phyloP scores from a whole-genome alignment of 2,329 filamentous ascomycete genomes.

The Epicoccum sorghinum region DNA sequence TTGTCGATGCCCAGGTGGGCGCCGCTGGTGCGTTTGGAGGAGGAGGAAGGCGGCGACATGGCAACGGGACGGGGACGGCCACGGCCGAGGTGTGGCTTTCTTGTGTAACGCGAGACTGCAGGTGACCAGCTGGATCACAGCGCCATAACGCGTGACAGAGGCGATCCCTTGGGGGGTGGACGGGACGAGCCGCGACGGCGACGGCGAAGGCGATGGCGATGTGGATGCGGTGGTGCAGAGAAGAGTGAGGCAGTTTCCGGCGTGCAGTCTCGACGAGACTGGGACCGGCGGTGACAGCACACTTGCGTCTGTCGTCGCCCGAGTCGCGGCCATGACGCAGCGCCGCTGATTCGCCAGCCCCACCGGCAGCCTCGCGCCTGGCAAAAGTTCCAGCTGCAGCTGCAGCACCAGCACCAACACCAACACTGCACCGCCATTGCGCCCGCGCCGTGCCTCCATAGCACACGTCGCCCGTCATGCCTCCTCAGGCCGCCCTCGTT shows the following conservation, averaged over 20 bases:
- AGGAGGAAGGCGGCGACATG: conserved; percentile 25
- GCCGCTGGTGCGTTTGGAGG: conserved; percentile 41
- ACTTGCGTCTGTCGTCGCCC: background rate
- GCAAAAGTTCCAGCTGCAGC: conserved; percentile 13
- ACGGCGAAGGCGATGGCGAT: too few species aligned
- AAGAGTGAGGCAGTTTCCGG: too few species aligned
- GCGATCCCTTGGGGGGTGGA: too few species aligned
- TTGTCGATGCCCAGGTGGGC: conserved; percentile 51
- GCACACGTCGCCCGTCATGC: conserved; percentile 27
- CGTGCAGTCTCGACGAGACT: background rate
- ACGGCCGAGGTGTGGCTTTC: conserved; percentile 9
- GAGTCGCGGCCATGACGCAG: background rate
- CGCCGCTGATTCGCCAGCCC: conserved; percentile 27
- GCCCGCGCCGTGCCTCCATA: too few species aligned
- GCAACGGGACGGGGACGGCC: conserved; percentile 26
- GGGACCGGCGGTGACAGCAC: conserved; percentile 2
- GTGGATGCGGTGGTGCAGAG: too few species aligned
- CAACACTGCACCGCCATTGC: too few species aligned
- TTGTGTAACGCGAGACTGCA: conserved; percentile 15
- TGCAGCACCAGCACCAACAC: background rate
- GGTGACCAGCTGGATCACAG: background rate
- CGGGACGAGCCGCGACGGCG: too few species aligned
- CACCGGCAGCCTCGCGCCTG: background rate
- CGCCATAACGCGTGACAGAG: too few species aligned
- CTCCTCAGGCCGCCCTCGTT: conserved; percentile 53